These are phyloP conservation scores for Hypoxylon crocopeplum DNA, from an alignment of 495 filamentous ascomycete genomes.

Conservation along the genomic window DNA sequence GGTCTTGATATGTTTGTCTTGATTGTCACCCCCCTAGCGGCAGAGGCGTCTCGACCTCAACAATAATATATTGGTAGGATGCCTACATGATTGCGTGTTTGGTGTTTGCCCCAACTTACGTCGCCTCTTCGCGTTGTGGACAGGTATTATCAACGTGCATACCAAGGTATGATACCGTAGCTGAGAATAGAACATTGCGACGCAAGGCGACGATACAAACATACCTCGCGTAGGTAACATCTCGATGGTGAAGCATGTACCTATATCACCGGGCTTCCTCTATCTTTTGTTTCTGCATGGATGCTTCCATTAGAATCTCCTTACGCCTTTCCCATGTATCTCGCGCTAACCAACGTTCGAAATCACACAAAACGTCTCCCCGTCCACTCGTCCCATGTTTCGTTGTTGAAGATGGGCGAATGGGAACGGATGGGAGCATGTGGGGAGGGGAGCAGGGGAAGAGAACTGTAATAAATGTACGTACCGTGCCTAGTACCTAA, in stretches of 20 bases:
- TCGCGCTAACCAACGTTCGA: slow-evolving; percentile 25
- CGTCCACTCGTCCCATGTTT: slow-evolving; percentile 33
- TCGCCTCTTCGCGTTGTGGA: neutral
- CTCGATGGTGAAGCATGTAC: neutral
- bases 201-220: neutral
- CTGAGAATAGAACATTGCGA: neutral
- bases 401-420: slow-evolving; percentile 30
- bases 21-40: neutral
- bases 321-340: slow-evolving; percentile 12
- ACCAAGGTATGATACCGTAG: neutral
- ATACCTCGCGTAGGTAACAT: too few species aligned
- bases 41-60: slow-evolving; percentile 10
- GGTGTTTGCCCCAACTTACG: neutral
- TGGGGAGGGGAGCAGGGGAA: slow-evolving; percentile 24
- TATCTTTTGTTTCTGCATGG: too few species aligned
- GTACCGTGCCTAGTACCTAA: neutral
- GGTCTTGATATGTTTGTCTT: too few species aligned
- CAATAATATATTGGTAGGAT: neutral
- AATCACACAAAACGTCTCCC: slow-evolving; percentile 26
- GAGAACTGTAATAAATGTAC: neutral
- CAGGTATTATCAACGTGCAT: neutral
- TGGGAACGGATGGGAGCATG: slow-evolving; percentile 37
- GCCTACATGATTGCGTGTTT: neutral
- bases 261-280: neutral
- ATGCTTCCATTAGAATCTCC: too few species aligned